Conservation (phyloP, 768 basidiomycete species). For the Mycena metata region DNA sequence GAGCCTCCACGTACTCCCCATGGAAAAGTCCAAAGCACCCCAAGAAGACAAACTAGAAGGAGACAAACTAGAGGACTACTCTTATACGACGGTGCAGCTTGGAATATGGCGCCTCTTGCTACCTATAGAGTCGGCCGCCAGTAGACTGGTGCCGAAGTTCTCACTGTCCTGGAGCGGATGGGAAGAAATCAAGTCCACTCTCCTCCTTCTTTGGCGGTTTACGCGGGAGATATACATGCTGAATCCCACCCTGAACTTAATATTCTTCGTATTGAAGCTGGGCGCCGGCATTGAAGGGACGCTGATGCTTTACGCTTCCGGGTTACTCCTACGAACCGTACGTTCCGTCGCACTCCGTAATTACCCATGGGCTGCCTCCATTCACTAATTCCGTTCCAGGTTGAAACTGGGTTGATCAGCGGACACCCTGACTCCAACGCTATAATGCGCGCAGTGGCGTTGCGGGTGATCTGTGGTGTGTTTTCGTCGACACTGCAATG, state of each 20-base stretch:
- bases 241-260: constrained; percentile 1
- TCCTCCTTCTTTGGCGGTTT: constrained; percentile 19
- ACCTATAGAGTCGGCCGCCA: not conserved
- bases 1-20: too few species aligned
- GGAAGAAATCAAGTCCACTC: not conserved
- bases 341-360: too few species aligned
- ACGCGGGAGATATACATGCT: constrained; percentile 12
- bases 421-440: constrained; percentile 2
- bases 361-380: too few species aligned
- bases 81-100: constrained; percentile 13
- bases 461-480: not conserved
- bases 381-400: too few species aligned
- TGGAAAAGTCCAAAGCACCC: too few species aligned
- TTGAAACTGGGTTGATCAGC: constrained; percentile 10
- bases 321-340: constrained; percentile 8
- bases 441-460: not conserved
- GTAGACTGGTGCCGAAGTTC: not conserved
- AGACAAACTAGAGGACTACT: constrained; percentile 13
- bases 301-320: constrained; percentile 14
- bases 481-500: constrained; percentile 2
- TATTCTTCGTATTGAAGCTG: constrained; percentile 3
- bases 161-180: not conserved
- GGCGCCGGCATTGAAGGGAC: constrained; percentile 4
- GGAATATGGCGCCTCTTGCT: constrained; percentile 28
- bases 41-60: not conserved